Evolutionary conservation across 2,329 filamentous ascomycete genomes (phyloP), one percentile per base, ranked within the genome.

Genomic region (Podosphaera leucotricha): DNA sequence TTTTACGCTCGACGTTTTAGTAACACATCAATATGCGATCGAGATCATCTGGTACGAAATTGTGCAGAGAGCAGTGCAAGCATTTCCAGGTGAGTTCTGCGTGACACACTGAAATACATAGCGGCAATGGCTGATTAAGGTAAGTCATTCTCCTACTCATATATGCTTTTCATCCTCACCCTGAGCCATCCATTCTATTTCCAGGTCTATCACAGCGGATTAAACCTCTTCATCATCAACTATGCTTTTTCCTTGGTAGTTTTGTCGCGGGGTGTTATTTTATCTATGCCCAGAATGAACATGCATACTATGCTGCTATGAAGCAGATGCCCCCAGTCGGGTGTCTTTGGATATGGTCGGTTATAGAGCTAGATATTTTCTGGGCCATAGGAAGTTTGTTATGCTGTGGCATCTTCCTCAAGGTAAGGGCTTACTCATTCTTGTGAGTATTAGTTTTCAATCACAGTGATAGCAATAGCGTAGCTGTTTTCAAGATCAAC

Each of bases 281-380:
- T 49, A 77, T 95, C 41, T 67, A 81, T 52, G 74, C 86, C 44
- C 84, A 80, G 21, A 95, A 94, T 55, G 69, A 66, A 24, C 72
- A 76, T 50, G 74, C 78, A 3, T 95, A 94, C 55, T 75, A 92
- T 52, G 80, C 80, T 6, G 76, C 92, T 18, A 86, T 95, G 83
- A 92, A 93, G 64, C 76, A 75, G 49, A 80, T 85, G 0, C 90
- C 90, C n/a, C 77, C 85, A 4, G 60, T 94, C 13, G 90, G 84
- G 0, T 87, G 82, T 36, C 60, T 95, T 16, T 95, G 87, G 86
- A 71, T 95, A 3, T 95, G 87, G 85, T 75, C 80, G 26, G 77
- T 95, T 19, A 69, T 95, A 40, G 90, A 98, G 63, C 70, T 94
- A 62, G 70, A 83, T 45, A 64, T 92, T 36, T 55, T 66, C 0